These are phyloP conservation scores for Aureobasidium sp. DNA, from an alignment of 2,329 filamentous ascomycete species.

Conservation along the genomic window DNA sequence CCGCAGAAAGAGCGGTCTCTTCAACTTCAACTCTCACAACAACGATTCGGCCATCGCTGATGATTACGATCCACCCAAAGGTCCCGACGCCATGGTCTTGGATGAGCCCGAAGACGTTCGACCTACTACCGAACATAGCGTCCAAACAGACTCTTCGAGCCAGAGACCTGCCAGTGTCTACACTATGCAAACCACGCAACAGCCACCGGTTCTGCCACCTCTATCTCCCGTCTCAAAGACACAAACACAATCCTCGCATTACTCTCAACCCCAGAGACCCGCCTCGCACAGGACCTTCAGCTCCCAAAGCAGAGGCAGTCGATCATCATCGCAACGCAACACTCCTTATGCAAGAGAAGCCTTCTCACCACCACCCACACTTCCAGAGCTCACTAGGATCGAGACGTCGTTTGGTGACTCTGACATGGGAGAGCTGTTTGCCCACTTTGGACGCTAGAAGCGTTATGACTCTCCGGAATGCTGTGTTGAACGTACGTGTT, in stretches of 20 bases:
- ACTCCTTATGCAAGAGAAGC: not conserved
- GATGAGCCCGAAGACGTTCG: not conserved
- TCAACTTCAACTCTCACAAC: conserved; percentile 19
- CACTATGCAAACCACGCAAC: conserved; percentile 1
- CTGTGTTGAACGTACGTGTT: not conserved
- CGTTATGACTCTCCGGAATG: not conserved
- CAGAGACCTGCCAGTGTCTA: not conserved
- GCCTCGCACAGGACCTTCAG: conserved; percentile 2
- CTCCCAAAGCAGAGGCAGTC: conserved; percentile 2
- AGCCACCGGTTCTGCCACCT: not conserved
- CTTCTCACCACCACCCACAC: conserved; percentile 2
- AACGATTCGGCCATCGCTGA: not conserved
- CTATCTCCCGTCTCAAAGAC: conserved; percentile 7
- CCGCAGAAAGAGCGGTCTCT: conserved; percentile 29
- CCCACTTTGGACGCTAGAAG: conserved; percentile 8
- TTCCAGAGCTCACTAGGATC: conserved; percentile 15
- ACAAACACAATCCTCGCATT: not conserved
- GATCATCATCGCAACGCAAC: not conserved
- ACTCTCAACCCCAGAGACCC: not conserved
- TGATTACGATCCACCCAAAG: not conserved
- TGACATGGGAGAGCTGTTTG: conserved; percentile 13
- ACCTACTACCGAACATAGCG: not conserved
- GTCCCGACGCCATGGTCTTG: conserved; percentile 2
- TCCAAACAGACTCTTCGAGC: not conserved
- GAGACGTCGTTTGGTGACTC: conserved; percentile 10